Base-by-base conservation (phyloP, 1,284 basidiomycete genomes). In the Blastosporella zonata region DNA sequence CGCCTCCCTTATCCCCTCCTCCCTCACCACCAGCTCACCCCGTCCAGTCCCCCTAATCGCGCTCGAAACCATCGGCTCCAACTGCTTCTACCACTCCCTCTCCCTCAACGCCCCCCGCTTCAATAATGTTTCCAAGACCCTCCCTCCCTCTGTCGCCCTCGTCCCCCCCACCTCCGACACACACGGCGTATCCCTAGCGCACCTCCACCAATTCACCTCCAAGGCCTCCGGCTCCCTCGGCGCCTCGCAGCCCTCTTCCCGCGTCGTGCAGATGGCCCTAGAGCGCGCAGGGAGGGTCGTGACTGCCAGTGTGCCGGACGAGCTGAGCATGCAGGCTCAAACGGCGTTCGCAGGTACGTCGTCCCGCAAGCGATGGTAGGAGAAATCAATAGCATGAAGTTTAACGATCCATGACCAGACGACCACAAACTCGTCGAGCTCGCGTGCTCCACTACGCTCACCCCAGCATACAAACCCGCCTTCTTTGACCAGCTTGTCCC, bases 361-460 rank as follows among this genome's bases (percentile, higher is more conserved):
- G 15, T 31, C n/a, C n/a, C n/a, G n/a, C n/a, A 12, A 12, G 9
- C 23, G 2, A 27, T 12, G 23, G 22, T 27, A 27, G 25, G 9
- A 27, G 23, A 27, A n/a, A 13, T 12, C 20, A 6, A 42, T 41
- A 17, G 20, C 13, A 49, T 33, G n/a, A n/a, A n/a, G n/a, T n/a
- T n/a, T 41, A 38, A 35, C 22, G 27, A n/a, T 13, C 12, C 17
- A 43, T 27, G 15, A 45, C 18, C 15, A 88, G 87, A 86, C 50
- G 84, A 88, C 51, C 85, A 90, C 59, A 87, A 87, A 62, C 69
- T 81, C 50, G 77, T 85, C 2, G 86, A 90, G 59, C 69, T 90
- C 22, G 82, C 87, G 0, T 89, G 86, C 57, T 72, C 84, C 1
- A 78, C 83, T 2, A 80, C 87, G 1, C 69, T 90, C 13, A 71